phyloP scores from a whole-genome alignment of 2,329 filamentous ascomycete species.

The Atkinsonella texensis region DNA sequence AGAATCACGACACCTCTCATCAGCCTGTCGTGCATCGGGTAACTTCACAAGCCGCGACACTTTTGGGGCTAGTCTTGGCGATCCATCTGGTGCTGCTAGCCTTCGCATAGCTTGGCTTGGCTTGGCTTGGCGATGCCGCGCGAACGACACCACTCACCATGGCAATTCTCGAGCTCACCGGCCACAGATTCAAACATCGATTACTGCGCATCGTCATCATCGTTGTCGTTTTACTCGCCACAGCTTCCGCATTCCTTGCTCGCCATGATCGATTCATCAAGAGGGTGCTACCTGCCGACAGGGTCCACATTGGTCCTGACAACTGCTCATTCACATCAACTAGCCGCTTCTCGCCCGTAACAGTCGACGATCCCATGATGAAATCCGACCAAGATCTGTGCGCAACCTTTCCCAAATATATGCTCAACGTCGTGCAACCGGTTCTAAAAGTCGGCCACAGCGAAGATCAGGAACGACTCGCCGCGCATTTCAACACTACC shows the following conservation, averaged over 20 bases:
- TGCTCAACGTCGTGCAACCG: constrained; percentile 20
- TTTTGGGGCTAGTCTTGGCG: too few relatives aligned
- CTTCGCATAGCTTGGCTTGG: constrained; percentile 10
- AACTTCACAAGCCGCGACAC: too few relatives aligned
- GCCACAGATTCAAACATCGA: constrained; percentile 19
- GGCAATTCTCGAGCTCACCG: constrained; percentile 1
- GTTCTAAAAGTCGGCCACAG: constrained; percentile 23
- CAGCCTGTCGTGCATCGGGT: too few relatives aligned
- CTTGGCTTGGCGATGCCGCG: constrained; percentile 1
- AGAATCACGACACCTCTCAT: too few relatives aligned
- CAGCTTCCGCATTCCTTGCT: constrained; percentile 5
- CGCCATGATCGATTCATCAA: background rate
- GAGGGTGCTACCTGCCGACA: constrained; percentile 9
- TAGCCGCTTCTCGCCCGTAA: constrained; percentile 19
- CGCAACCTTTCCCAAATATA: constrained; percentile 19
- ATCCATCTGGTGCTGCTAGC: too few relatives aligned
- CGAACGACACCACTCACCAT: background rate
- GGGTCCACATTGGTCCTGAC: constrained; percentile 14
- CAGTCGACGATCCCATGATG: constrained; percentile 12
- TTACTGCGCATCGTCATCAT: constrained; percentile 18
- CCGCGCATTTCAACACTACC: constrained; percentile 37
- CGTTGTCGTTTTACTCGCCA: constrained; percentile 12
- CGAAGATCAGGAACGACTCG: constrained; percentile 11
- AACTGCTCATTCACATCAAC: constrained; percentile 18
- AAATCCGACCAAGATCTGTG: constrained; percentile 18